Conservation (phyloP, 73 alveolate species). For the Stentor roeselii region DNA sequence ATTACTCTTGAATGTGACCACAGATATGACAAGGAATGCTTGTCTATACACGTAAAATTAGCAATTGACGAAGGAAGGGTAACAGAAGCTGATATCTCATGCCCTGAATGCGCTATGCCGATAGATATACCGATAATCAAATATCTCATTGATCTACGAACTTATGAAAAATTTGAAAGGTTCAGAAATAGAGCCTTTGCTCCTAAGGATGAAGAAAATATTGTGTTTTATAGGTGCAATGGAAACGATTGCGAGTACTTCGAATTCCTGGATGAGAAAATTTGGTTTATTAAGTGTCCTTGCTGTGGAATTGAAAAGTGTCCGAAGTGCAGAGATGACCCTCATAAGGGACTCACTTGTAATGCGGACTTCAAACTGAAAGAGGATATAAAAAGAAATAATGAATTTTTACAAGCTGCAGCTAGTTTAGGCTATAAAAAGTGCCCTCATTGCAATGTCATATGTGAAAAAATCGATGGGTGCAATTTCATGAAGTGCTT, state of each 20-base stretch:
- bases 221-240: not conserved
- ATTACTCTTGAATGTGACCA: not conserved
- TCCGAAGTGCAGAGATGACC: not conserved
- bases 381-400: not conserved
- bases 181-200: not conserved
- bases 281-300: not conserved
- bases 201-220: not conserved
- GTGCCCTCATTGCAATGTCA: slow-evolving; percentile 1
- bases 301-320: not conserved
- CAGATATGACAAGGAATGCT: not conserved
- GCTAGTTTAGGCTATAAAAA: not conserved
- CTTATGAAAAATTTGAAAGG: not conserved
- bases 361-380: not conserved
- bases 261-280: not conserved
- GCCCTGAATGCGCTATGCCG: not conserved
- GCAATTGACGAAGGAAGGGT: not conserved
- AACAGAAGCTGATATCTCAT: not conserved
- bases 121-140: not conserved
- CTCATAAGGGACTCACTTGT: slow-evolving; percentile 2
- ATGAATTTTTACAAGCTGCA: not conserved
- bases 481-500: slow-evolving; percentile 19
- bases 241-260: not conserved
- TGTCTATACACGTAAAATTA: not conserved
- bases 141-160: not conserved
- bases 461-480: not conserved